Percentiles rank a stretch among this genome's conserved stretches.
Conservation (phyloP, 148 eudicot genomes). For the Camellia sinensis region DNA sequence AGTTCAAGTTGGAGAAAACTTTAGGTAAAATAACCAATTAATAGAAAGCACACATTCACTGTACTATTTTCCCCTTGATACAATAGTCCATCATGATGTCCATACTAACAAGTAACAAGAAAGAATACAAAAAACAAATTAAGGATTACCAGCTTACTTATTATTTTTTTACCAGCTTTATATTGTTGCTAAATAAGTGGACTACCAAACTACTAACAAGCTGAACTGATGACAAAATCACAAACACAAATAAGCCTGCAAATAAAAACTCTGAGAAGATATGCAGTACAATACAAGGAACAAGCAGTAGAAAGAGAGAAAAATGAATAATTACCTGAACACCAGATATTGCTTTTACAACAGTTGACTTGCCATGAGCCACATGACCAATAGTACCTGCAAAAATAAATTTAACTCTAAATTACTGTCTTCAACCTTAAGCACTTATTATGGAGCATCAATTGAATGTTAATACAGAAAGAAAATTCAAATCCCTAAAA, state of each 20-base stretch:
- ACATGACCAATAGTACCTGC: slow-evolving; percentile 98
- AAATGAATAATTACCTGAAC: slow-evolving; percentile 62
- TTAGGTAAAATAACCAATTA: not conserved
- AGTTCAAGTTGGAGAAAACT: not conserved
- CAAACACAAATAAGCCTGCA: not conserved
- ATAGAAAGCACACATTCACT: too few species aligned
- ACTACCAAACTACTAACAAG: not conserved
- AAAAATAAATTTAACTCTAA: not conserved
- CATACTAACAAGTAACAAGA: not conserved
- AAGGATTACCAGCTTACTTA: not conserved
- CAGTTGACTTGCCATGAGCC: slow-evolving; percentile 99
- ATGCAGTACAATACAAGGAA: not conserved
- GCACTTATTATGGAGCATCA: not conserved
- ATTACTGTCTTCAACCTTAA: not conserved
- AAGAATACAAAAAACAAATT: not conserved
- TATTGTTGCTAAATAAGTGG: not conserved
- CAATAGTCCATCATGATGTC: not conserved
- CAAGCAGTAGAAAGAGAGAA: not conserved
- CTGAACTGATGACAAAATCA: not conserved
- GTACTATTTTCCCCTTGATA: too few species aligned
- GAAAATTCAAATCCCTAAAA: not conserved
- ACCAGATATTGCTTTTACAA: slow-evolving; percentile 96
- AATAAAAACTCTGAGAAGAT: not conserved
- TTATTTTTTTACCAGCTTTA: not conserved
- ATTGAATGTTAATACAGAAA: not conserved